These are phyloP conservation scores for Ceratobasidium sp. DNA, from an alignment of 1,284 basidiomycete genomes.

Conservation along the genomic window DNA sequence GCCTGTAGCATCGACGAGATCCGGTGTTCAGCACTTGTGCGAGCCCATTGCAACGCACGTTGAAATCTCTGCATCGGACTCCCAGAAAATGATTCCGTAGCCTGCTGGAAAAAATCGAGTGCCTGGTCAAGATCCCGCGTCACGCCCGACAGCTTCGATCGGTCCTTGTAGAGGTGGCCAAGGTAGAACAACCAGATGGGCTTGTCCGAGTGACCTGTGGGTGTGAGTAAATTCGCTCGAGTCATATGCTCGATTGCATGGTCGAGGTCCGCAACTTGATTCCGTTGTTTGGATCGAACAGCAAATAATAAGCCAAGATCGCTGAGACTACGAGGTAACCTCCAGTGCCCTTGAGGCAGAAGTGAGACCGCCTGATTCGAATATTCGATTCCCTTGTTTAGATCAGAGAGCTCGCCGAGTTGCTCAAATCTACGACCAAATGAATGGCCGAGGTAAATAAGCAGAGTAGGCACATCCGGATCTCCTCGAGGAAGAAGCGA, in stretches of 20 bases:
- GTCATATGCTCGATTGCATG: neutral
- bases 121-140: neutral
- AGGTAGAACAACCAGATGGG: neutral
- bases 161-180: neutral
- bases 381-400: neutral
- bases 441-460: neutral
- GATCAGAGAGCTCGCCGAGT: neutral
- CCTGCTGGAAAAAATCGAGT: neutral
- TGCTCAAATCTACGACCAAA: too few relatives aligned
- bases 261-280: neutral
- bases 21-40: neutral
- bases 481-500: too few relatives aligned
- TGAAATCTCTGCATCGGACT: too few relatives aligned
- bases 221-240: neutral
- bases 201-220: neutral
- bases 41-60: neutral
- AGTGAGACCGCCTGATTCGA: neutral
- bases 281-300: neutral
- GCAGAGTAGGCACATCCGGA: too few relatives aligned
- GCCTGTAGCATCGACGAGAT: neutral
- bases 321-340: too few relatives aligned
- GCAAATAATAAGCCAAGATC: neutral
- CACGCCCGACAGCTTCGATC: neutral
- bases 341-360: neutral
- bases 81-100: neutral